phyloP scores from a whole-genome alignment of 2,329 filamentous ascomycete genomes.

The Colletotrichum eremochloae region DNA sequence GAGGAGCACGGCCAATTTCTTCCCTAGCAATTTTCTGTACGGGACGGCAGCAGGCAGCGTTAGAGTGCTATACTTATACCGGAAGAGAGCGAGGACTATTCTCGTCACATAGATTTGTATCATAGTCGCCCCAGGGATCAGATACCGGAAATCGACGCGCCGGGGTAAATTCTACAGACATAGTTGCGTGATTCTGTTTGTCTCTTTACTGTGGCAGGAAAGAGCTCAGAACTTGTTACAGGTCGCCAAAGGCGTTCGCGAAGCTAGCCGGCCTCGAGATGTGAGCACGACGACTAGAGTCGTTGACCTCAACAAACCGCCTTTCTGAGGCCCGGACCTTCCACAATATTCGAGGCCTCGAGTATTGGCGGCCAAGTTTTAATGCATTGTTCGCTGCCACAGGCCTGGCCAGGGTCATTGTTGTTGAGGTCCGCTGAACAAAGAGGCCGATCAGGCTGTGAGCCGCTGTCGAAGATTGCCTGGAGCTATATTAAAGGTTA shows the following conservation, averaged over 20 bases:
- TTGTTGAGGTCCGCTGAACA: constrained; percentile 4
- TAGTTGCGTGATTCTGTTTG: background rate
- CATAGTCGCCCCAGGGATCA: background rate
- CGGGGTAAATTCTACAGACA: background rate
- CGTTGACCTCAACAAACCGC: background rate
- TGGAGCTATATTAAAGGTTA: background rate
- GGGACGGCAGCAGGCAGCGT: background rate
- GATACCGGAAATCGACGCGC: background rate
- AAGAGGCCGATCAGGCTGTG: background rate
- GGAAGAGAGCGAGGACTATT: background rate
- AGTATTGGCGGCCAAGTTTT: background rate
- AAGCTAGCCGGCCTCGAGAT: background rate
- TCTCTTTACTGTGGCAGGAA: background rate
- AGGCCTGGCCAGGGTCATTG: background rate
- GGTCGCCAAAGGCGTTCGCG: background rate
- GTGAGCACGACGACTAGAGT: background rate
- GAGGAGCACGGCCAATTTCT: background rate
- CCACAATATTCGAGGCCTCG: background rate
- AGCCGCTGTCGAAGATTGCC: background rate
- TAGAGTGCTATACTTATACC: background rate
- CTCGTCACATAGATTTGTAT: background rate
- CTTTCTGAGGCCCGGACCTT: background rate
- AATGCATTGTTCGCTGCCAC: constrained; percentile 17
- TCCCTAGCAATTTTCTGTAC: background rate
- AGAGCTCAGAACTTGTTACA: background rate